Base-by-base conservation (phyloP, 225 moss, liverwort and hornwort genomes). In the Polytrichum formosum region DNA sequence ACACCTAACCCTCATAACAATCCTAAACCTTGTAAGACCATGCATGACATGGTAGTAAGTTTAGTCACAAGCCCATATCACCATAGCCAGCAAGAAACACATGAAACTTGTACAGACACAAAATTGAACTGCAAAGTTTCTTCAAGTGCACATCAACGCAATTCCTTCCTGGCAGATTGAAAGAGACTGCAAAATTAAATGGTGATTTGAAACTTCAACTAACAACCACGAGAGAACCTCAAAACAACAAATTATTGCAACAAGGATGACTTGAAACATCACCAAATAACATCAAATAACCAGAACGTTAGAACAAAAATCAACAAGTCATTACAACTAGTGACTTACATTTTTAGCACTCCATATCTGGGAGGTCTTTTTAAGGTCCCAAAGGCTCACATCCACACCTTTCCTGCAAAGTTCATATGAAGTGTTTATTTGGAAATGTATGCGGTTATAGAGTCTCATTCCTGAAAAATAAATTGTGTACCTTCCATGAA, bases 401-500 rank as follows among this genome's bases (percentile, higher is more conserved):
- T 98, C 97, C 27, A 92, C 88, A 53, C 87, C 90, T 87, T 91
- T 98, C 56, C 97, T 98, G 94, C 25, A 59, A 67, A 30, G 4
- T 46, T 13, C 2, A 37, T 10, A 16, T 46, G 46, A 46, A 46
- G 46, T 46, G 46, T 13, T 35, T 9, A 9, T 9, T 35, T 8
- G 35, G 9, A 35, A 8, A 46, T 46, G 46, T 4, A 13, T 13
- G 1, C 13, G 0, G 37, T 37, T 2, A 37, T 37, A 10, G 3
- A 37, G 10, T 37, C 10, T 37, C 10, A 37, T 37, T 37, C 37
- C 37, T 37, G 37, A 10, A 13, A 10, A 37, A 37, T 37, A 37
- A 46, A 3, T 13, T 46, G 13, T 4, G 4, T 46, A 46, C 46
- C 46, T 46, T 46, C 46, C 46, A 46, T 46, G 46, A 13, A 46